Evolutionary conservation across 345 rosid genomes (phyloP).

Genomic region (Ailanthus altissimus): DNA sequence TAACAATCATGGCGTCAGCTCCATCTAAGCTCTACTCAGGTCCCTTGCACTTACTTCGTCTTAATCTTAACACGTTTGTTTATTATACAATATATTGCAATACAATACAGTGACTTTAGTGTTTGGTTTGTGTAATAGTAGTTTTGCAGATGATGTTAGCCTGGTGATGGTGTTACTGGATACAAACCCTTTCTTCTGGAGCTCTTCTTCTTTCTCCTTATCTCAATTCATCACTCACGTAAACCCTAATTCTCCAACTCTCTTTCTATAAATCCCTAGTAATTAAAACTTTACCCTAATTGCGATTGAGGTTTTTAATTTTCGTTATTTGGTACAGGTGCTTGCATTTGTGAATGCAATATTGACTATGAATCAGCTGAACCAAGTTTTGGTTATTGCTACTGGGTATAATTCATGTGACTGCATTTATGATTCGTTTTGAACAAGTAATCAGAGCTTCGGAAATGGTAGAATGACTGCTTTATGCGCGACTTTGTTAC

Average conservation of each 20-base stretch:
- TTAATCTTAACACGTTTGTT: not conserved
- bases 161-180: conserved; percentile 73
- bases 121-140: not conserved
- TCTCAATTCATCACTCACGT: conserved; percentile 84
- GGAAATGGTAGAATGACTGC: conserved; percentile 60
- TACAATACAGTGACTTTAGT: no score
- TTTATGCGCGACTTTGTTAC: conserved; percentile 49
- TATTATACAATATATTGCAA: no score
- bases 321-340: conserved; percentile 43
- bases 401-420: conserved; percentile 79
- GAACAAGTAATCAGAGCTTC: conserved; percentile 31
- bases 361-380: conserved; percentile 73
- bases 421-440: conserved; percentile 75
- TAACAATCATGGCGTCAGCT: conserved; percentile 55
- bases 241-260: conserved; percentile 26
- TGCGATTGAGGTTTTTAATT: not conserved
- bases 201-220: conserved; percentile 59
- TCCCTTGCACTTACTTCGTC: conserved; percentile 14
- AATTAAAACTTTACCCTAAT: no score
- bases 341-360: conserved; percentile 77
- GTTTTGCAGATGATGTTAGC: conserved; percentile 80
- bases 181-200: conserved; percentile 87
- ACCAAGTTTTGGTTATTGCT: conserved; percentile 84
- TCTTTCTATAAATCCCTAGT: not conserved
- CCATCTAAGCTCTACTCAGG: conserved; percentile 77